These are phyloP conservation scores for Macrocybe gigantea DNA, from an alignment of 768 basidiomycete genomes.

Conservation along the genomic window DNA sequence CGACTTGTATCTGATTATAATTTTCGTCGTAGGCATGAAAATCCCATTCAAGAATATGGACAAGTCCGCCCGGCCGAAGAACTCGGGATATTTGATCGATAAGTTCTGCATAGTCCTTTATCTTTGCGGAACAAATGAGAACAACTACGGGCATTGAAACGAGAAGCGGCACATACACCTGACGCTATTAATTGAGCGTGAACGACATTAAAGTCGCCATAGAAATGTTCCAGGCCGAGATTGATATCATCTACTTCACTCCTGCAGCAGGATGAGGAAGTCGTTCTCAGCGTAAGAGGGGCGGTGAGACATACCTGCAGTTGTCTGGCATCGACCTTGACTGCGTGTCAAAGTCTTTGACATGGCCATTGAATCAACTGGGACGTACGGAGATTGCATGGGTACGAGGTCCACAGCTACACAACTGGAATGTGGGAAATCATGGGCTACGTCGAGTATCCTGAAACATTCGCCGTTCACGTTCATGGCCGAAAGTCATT, in stretches of 20 bases:
- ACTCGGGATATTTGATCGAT: constrained; percentile 63
- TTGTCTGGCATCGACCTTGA: constrained; percentile 63
- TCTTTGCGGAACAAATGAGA: constrained; percentile 31
- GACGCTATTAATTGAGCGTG: constrained; percentile 68
- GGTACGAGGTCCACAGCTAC: constrained; percentile 80
- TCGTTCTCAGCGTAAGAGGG: constrained; percentile 4
- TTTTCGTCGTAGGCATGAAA: constrained; percentile 56
- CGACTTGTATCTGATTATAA: constrained; percentile 35
- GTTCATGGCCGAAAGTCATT: constrained; percentile 4
- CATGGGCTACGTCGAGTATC: constrained; percentile 70
- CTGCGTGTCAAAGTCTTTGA: constrained; percentile 6
- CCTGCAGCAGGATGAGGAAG: constrained; percentile 28
- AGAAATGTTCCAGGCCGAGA: constrained; percentile 78
- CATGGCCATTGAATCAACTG: constrained; percentile 7
- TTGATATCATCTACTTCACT: constrained; percentile 85
- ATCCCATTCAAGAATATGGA: constrained; percentile 65
- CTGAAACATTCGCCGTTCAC: constrained; percentile 25
- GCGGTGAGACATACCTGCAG: constrained; percentile 41
- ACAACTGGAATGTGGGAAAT: constrained; percentile 62
- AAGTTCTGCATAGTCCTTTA: constrained; percentile 58
- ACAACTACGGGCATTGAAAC: constrained; percentile 7
- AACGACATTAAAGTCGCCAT: constrained; percentile 71
- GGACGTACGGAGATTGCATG: constrained; percentile 63
- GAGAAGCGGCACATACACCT: constrained; percentile 46
- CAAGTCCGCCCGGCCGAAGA: constrained; percentile 64